These are phyloP conservation scores for Pholiota conissans DNA, from an alignment of 768 basidiomycete species.

Conservation along the genomic window DNA sequence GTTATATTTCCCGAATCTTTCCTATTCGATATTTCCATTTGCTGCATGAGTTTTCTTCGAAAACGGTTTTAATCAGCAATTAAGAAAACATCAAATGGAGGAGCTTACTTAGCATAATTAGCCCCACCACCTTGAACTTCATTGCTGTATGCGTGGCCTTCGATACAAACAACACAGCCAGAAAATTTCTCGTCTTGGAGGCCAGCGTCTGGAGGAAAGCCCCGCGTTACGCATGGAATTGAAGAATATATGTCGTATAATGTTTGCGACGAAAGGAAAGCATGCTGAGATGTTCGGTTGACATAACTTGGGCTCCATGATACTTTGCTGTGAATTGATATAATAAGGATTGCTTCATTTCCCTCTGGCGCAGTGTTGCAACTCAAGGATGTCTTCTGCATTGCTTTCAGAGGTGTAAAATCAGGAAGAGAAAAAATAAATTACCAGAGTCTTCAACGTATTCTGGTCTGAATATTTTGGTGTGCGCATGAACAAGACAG, in stretches of 20 bases:
- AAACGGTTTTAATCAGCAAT: constrained; percentile 1
- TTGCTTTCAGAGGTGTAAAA: not conserved
- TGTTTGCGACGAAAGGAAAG: constrained; percentile 68
- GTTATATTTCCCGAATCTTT: constrained; percentile 21
- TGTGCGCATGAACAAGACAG: constrained; percentile 62
- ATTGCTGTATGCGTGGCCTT: constrained; percentile 60
- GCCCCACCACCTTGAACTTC: constrained; percentile 29
- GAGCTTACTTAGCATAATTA: constrained; percentile 57
- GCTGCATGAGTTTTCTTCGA: constrained; percentile 47
- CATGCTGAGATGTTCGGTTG: constrained; percentile 67
- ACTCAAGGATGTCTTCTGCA: constrained; percentile 28
- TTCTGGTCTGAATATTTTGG: constrained; percentile 71
- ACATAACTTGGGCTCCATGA: constrained; percentile 62
- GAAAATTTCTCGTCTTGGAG: not conserved
- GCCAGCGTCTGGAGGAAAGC: constrained; percentile 42
- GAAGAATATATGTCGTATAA: constrained; percentile 59
- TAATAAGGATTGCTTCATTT: constrained; percentile 50
- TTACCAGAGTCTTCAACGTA: constrained; percentile 43
- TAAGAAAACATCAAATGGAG: constrained; percentile 1
- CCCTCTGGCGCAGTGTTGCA: constrained; percentile 17
- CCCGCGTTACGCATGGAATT: constrained; percentile 65
- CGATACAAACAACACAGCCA: constrained; percentile 61
- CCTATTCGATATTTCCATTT: constrained; percentile 33
- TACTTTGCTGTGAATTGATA: constrained; percentile 62
- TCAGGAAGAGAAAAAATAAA: constrained; percentile 9